Evolutionary conservation across 1,139 yeast genomes (phyloP).

Genomic region (Lodderomyces jiufengensis): DNA sequence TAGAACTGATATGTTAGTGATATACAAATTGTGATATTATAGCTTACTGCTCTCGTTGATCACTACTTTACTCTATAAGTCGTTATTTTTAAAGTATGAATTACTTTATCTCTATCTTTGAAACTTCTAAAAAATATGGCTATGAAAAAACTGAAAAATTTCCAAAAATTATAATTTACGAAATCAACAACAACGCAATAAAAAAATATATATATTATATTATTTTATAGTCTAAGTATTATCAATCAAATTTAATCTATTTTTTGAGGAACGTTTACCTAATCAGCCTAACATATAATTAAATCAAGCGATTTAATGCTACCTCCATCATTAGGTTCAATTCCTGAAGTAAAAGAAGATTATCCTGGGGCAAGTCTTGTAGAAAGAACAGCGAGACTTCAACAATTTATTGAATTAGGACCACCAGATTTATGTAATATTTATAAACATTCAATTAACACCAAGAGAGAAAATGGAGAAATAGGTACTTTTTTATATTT

Average conservation of each 20-base stretch:
- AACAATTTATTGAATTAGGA: constrained; percentile 57
- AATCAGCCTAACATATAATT: constrained; percentile 1
- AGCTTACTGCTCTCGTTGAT: too few relatives aligned
- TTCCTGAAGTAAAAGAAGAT: constrained; percentile 53
- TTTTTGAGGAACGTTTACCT: too few relatives aligned
- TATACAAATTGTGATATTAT: too few relatives aligned
- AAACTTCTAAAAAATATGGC: not conserved
- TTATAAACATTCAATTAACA: constrained; percentile 43
- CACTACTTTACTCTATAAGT: too few relatives aligned
- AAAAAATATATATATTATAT: too few relatives aligned
- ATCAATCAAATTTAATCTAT: too few relatives aligned
- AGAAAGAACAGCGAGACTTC: constrained; percentile 51
- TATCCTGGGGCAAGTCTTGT: constrained; percentile 47
- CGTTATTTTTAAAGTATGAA: too few relatives aligned
- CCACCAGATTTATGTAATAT: constrained; percentile 88
- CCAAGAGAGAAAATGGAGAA: constrained; percentile 35
- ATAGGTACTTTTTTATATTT: constrained; percentile 54
- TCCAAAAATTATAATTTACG: not conserved
- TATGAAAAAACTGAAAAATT: not conserved
- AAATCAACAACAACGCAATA: constrained; percentile 5
- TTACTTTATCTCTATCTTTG: too few relatives aligned
- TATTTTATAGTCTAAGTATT: too few relatives aligned
- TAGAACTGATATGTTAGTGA: too few relatives aligned
- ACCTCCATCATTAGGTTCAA: constrained; percentile 42
- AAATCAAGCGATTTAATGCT: constrained; percentile 24